Percentiles rank a stretch among this genome's conserved stretches.
phyloP scores from a whole-genome alignment of 108 stramenopile genomes.

The Fistulifera pelliculosa region DNA sequence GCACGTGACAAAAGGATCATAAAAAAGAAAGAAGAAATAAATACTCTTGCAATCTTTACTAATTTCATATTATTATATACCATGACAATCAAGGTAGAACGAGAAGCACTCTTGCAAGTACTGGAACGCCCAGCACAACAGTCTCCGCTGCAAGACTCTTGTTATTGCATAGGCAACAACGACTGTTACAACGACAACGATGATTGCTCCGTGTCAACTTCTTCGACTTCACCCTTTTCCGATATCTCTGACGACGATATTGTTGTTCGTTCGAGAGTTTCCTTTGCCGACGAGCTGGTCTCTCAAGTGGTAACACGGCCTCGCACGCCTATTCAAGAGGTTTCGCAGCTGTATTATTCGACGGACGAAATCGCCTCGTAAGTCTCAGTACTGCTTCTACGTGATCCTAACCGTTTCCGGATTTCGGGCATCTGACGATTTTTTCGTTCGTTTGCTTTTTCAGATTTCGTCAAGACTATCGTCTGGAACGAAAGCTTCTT shows the following conservation, averaged over 20 bases:
- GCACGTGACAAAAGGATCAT: too few relatives aligned
- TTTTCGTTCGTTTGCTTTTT: not conserved
- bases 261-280: constrained; percentile 39
- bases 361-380: constrained; percentile 36
- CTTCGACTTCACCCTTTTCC: constrained; percentile 37
- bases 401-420: not conserved
- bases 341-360: constrained; percentile 8
- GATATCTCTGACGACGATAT: constrained; percentile 19
- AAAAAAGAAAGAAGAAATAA: too few relatives aligned
- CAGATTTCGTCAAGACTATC: constrained; percentile 79
- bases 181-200: constrained; percentile 8
- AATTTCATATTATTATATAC: too few relatives aligned
- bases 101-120: constrained; percentile 46
- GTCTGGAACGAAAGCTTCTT: constrained; percentile 52
- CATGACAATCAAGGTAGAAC: constrained; percentile 75
- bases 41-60: too few relatives aligned
- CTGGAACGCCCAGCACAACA: constrained; percentile 12
- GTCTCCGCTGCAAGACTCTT: not conserved
- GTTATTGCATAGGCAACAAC: not conserved
- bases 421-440: constrained; percentile 1
- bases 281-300: constrained; percentile 54
- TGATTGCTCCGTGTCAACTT: constrained; percentile 36
- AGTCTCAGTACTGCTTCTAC: constrained; percentile 16
- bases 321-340: constrained; percentile 24
- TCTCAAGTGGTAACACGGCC: constrained; percentile 64